Percentiles rank a stretch among this genome's conserved stretches.
These are phyloP conservation scores for Malus hybrid DNA, from an alignment of 331 rosid species.

Conservation along the genomic window DNA sequence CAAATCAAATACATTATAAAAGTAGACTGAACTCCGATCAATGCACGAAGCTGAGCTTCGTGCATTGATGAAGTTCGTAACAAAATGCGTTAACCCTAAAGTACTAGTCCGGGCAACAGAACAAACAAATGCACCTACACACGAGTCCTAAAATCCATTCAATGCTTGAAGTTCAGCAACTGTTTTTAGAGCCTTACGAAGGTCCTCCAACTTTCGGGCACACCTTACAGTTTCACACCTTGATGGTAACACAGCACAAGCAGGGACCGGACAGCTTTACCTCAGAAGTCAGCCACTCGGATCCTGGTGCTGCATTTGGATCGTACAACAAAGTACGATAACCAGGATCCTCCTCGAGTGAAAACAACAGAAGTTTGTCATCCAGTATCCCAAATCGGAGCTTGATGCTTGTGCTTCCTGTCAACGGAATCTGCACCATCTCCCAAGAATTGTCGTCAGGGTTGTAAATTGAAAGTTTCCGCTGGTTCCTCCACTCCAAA, in stretches of 20 bases:
- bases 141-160: not conserved
- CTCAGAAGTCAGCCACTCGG: slow-evolving; percentile 73
- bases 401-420: slow-evolving; percentile 73
- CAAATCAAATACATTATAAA: not conserved
- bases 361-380: slow-evolving; percentile 64
- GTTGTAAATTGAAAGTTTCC: slow-evolving; percentile 64
- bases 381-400: slow-evolving; percentile 69
- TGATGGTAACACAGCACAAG: slow-evolving; percentile 75
- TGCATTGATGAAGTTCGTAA: no score
- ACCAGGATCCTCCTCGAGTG: slow-evolving; percentile 50
- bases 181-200: not conserved
- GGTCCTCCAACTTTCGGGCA: slow-evolving; percentile 5
- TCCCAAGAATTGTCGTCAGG: slow-evolving; percentile 81
- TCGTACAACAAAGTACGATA: slow-evolving; percentile 68
- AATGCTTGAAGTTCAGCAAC: not conserved
- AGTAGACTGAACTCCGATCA: not conserved
- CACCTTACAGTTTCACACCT: slow-evolving; percentile 33
- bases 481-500: slow-evolving; percentile 95
- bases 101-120: not conserved
- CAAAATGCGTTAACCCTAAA: not conserved
- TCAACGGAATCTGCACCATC: slow-evolving; percentile 65
- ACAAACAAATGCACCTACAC: not conserved
- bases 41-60: not conserved
- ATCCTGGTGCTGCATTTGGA: slow-evolving; percentile 73
- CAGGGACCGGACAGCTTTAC: slow-evolving; percentile 74